Base-by-base conservation (phyloP, 108 stramenopile genomes). In the Skeletonema menzelii region DNA sequence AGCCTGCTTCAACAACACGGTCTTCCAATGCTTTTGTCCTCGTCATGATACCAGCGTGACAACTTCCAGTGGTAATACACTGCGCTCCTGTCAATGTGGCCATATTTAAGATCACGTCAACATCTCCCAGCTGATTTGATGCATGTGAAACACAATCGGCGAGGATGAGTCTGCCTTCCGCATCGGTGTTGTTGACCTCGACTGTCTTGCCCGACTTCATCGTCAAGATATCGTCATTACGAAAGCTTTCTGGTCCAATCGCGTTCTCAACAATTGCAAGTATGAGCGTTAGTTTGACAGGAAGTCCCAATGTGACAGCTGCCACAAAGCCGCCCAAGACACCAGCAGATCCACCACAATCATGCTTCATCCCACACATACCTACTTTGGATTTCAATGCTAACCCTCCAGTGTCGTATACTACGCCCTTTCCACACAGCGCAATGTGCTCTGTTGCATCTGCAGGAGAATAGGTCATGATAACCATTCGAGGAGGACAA, bases 81-180 rank as follows among this genome's bases (percentile, higher is more conserved):
- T 96, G 95, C 5, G 95, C 93, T 3, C 95, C 95, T 1, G 96
- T 97, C 42, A 97, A 72, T 1, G 96, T 96, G 24, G 95, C 95
- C 89, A 97, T 95, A 65, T 97, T 92, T 17, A 97, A 59, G 27
- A 97, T 71, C 28, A 89, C 63, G 38, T 85, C 72, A 24, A 91
- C 77, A 34, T 71, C 44, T 27, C 77, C 69, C 27, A 86, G 74
- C 46, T 93, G 87, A 32, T 89, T 84, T 26, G 88, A 84, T 3
- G 91, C 91, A 47, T 91, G 88, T 13, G 90, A 89, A 0, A 95
- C 93, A 11, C 88, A 91, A 75, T 96, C 95, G 0, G 61, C 87
- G 63, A 96, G 67, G 4, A 96, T 90, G 11, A 97, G 79, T 7
- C 95, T 80, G 1, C 96, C 96, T 82, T 97, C 96, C 0, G 96